phyloP scores from a whole-genome alignment of 345 rosid genomes.

The Eucalyptus pauciflora region DNA sequence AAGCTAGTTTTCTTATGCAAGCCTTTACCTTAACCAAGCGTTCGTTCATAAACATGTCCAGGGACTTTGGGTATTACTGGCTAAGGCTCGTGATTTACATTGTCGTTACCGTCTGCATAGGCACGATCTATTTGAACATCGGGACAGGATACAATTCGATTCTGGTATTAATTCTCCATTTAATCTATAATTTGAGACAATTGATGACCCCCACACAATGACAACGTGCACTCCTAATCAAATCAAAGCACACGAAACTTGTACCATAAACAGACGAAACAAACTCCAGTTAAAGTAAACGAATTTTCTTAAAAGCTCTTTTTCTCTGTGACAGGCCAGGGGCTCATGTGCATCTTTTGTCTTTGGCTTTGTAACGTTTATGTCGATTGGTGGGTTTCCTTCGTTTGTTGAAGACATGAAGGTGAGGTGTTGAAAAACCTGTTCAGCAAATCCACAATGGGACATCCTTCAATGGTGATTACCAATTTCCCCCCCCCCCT shows the following conservation, averaged over 20 bases:
- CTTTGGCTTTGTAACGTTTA: constrained; percentile 92
- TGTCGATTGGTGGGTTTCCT: constrained; percentile 98
- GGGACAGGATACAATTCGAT: constrained; percentile 86
- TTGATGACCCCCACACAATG: not conserved
- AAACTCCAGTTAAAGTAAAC: not conserved
- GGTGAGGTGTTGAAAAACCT: constrained; percentile 13
- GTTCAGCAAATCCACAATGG: not conserved
- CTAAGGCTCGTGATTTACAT: constrained; percentile 79
- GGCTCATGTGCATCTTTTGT: constrained; percentile 94
- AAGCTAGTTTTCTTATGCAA: constrained; percentile 88
- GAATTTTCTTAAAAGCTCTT: not conserved
- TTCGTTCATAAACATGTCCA: constrained; percentile 87
- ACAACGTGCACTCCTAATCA: not conserved
- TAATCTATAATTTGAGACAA: not conserved
- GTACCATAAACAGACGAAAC: not conserved
- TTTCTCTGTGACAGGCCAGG: constrained; percentile 51
- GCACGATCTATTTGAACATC: constrained; percentile 74
- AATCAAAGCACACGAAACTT: not conserved
- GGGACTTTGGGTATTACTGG: constrained; percentile 99
- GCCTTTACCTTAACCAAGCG: constrained; percentile 77
- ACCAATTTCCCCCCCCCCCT: not conserved
- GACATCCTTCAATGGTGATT: not conserved
- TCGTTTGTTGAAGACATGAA: constrained; percentile 96
- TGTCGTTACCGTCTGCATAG: constrained; percentile 79
- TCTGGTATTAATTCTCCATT: constrained; percentile 39